phyloP scores from a whole-genome alignment of 306 rosid species.

The Ormosia emarginata region DNA sequence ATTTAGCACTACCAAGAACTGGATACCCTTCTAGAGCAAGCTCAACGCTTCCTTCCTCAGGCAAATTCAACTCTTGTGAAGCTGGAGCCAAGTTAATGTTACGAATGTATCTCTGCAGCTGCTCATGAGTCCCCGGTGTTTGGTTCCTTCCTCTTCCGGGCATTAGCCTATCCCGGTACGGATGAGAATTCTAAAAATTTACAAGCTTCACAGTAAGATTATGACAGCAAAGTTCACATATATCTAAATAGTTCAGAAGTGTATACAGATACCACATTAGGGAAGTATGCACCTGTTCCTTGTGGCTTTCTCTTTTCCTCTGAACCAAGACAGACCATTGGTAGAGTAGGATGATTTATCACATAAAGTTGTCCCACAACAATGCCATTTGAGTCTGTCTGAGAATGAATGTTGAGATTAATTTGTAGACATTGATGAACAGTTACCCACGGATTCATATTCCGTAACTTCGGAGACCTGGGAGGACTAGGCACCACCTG shows the following conservation, averaged over 20 bases:
- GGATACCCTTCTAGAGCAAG: conserved; percentile 55
- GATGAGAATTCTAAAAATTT: conserved; percentile 49
- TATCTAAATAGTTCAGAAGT: conserved; percentile 1
- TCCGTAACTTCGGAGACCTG: conserved; percentile 44
- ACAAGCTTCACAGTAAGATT: conserved; percentile 29
- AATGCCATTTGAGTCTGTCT: conserved; percentile 37
- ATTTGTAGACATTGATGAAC: conserved; percentile 35
- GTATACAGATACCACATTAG: conserved; percentile 50
- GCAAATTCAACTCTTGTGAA: conserved; percentile 36
- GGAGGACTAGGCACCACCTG: conserved; percentile 54
- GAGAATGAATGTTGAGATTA: conserved; percentile 42
- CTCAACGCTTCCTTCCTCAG: conserved; percentile 39
- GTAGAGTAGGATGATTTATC: conserved; percentile 42
- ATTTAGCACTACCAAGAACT: conserved; percentile 35
- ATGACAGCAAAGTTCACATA: neutral
- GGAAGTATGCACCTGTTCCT: conserved; percentile 81
- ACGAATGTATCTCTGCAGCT: conserved; percentile 36
- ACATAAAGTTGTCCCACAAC: conserved; percentile 41
- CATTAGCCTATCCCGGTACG: conserved; percentile 40
- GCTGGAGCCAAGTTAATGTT: conserved; percentile 36
- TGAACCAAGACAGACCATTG: conserved; percentile 30
- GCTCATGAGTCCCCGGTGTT: conserved; percentile 37
- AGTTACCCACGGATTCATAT: conserved; percentile 54
- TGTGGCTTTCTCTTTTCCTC: conserved; percentile 61
- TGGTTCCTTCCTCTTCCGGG: conserved; percentile 55